Base-by-base conservation (phyloP, 345 rosid genomes). In the Citrus glauca region DNA sequence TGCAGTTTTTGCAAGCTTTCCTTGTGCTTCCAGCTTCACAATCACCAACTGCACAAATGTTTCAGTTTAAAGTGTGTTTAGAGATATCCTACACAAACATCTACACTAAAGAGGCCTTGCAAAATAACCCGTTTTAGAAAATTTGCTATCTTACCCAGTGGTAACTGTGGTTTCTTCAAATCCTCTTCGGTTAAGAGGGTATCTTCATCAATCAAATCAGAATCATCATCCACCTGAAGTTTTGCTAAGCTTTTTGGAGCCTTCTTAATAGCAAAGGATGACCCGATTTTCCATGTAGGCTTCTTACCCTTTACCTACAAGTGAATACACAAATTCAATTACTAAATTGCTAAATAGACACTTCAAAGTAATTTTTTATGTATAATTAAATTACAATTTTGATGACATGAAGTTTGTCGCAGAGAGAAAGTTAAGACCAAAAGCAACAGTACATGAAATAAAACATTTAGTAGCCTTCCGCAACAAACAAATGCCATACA, bases 1-100 rank as follows among this genome's bases (percentile, higher is more conserved):
- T 87, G 48, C 99, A 96, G 83, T 91, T 96, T 87, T 91, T 94
- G 91, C 98, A 96, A 74, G 99, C 99, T 87, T 94, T 96, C 85
- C 90, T 91, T 14, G 95, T 86, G 89, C 87, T 87, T 78, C 91
- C 91, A 22, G 88, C 88, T 77, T 91, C 98, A 53, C 98, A 97
- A 81, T 92, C 98, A 28, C 89, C 93, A 73, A 71, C 98, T 96
- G 83, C 80, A 85, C 27, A 76, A 42, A 59, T 2, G 28, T 19
- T 66, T 40, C 9, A 35, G 14, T 71, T 81, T 42, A 69, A 35
- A 37, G 45, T 7, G 69, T 71, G 67, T 62, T 40, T 13, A 17
- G 53, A 56, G 50, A 19, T 22, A 66, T 17, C 28, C 4, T 30
- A 63, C 17, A 73, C 30, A 73, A 69, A 48, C 42, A 60, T 67